Evolutionary conservation across 1,284 basidiomycete genomes (phyloP).

Genomic region (Trichosporon coremiiforme): DNA sequence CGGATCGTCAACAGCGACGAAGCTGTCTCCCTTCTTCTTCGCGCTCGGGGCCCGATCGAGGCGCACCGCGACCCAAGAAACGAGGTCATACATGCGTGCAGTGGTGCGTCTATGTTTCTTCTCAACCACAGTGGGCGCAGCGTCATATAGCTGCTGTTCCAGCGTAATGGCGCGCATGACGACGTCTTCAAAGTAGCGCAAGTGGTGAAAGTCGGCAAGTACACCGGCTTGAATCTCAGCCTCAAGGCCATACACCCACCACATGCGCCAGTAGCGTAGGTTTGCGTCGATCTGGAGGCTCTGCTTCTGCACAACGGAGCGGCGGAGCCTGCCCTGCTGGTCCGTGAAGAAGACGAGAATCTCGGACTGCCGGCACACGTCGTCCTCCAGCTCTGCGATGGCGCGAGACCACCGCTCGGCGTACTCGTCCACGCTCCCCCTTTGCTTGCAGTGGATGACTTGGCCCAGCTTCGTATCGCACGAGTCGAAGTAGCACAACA

Average conservation of each 20-base stretch:
- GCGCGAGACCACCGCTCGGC: background rate
- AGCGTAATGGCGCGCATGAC: background rate
- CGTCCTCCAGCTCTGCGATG: background rate
- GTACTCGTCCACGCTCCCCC: background rate
- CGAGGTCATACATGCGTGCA: background rate
- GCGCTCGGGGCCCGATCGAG: background rate
- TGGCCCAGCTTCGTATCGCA: background rate
- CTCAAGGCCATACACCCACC: background rate
- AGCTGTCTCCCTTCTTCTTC: background rate
- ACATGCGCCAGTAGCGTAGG: background rate
- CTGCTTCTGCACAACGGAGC: background rate
- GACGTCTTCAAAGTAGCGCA: background rate
- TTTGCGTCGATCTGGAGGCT: background rate
- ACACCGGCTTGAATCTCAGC: background rate
- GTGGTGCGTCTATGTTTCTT: background rate
- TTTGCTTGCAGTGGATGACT: background rate
- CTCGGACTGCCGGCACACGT: background rate
- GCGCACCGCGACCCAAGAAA: background rate
- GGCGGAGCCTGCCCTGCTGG: background rate
- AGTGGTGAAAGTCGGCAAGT: background rate
- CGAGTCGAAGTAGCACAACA: slow-evolving; percentile 4
- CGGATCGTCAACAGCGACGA: background rate
- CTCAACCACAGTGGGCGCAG: background rate
- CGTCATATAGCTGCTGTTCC: background rate
- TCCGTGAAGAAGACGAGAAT: background rate